Evolutionary conservation across 495 filamentous ascomycete genomes (phyloP), one percentile per base, ranked within the genome.

Genomic region (Aspergillus coremiiformis): DNA sequence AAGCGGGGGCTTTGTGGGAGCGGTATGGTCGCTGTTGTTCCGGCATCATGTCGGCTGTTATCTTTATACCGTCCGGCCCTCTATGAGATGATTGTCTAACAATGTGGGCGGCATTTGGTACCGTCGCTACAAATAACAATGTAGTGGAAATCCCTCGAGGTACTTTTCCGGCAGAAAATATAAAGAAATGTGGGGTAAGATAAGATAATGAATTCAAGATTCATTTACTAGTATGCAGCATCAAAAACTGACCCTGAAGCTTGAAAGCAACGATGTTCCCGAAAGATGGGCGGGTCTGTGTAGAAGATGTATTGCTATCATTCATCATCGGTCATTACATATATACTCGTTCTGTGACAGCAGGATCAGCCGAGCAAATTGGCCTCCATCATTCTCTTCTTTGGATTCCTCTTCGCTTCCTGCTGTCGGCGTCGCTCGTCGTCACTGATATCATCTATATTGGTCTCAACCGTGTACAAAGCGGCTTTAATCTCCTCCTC

Each of bases 361-460:
- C 15, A 15, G 42, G 1, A 22, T 24, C 9, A 27, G n/a, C 15
- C 26, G 37, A 29, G 7, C 43, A 29, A 49, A 20, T 19, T 33
- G 35, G 47, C 62, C 46, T 76, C 69, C 72, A 76, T 73, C 66
- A 74, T 68, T 49, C 72, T 67, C 63, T 76, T 76, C 62, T 72
- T 72, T 39, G 72, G 71, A 66, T 76, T 76, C 58, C 66, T 51
- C 19, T 62, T 66, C 37, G 60, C n/a, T 49, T 64, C 55, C 45
- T 63, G 60, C 56, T 70, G 65, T 42, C 64, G 58, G 58, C 52
- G 30, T 48, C 61, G 58, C 55, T 70, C 65, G 30, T 70, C 73
- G 10, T 56, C 54, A 54, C 65, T 68, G 23, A 69, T 58, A 51
- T 67, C 61, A 52, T 69, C 69, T 32, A 67, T 42, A 58, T 66